Conservation (phyloP, 2,329 filamentous ascomycete species). For the Epichloe sibirici region DNA sequence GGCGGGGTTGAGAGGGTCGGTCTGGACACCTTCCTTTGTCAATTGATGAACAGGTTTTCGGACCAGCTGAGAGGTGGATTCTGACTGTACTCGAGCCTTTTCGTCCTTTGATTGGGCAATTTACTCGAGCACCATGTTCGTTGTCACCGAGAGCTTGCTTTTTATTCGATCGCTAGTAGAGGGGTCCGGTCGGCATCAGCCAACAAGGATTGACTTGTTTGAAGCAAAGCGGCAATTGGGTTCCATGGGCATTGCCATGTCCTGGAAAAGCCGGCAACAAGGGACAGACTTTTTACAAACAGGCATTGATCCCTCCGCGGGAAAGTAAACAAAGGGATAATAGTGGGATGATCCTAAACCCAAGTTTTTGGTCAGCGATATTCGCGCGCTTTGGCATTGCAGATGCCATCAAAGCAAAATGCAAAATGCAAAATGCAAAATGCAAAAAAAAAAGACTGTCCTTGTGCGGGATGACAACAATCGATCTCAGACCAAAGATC, state of each 20-base stretch:
- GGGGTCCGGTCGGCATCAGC: not conserved
- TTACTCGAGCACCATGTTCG: slow-evolving; percentile 2
- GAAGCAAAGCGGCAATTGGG: not conserved
- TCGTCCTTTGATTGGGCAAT: slow-evolving; percentile 1
- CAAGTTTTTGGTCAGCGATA: not conserved
- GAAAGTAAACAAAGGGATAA: slow-evolving; percentile 3
- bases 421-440: no score
- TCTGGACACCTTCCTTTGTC: not conserved
- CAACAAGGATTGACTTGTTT: not conserved
- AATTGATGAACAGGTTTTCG: not conserved
- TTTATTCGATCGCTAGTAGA: not conserved
- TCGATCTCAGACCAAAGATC: slow-evolving; percentile 1
- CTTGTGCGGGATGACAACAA: not conserved
- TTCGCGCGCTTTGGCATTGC: not conserved
- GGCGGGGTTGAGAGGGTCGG: not conserved
- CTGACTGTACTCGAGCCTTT: not conserved
- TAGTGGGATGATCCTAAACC: not conserved
- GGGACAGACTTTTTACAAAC: not conserved
- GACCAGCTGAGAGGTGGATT: slow-evolving; percentile 1
- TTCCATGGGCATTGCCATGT: not conserved
- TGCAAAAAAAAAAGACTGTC: not conserved
- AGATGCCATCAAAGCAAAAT: not conserved
- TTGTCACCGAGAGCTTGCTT: not conserved
- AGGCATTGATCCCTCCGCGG: not conserved
- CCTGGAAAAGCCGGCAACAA: not conserved